Percentiles rank a stretch among this genome's conserved stretches.
These are phyloP conservation scores for Aspergillus vadensis DNA, from an alignment of 2,329 filamentous ascomycete genomes.

Conservation along the genomic window DNA sequence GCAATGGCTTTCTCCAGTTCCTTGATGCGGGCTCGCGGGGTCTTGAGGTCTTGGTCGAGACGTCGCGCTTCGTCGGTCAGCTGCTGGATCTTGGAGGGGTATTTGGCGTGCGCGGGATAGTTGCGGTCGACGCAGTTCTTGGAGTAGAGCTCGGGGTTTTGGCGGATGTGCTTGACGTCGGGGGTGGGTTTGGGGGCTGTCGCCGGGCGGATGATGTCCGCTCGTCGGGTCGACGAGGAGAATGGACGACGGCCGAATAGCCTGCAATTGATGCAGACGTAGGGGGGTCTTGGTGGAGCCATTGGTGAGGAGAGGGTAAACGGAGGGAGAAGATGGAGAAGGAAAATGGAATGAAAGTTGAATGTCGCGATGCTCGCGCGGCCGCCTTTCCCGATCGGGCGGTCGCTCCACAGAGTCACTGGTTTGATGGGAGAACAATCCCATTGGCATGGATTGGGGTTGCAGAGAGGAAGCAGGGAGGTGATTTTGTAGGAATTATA, in stretches of 20 bases:
- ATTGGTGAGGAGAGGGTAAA: conserved; percentile 17
- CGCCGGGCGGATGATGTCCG: conserved; percentile 56
- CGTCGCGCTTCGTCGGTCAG: conserved; percentile 40
- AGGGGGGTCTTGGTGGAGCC: conserved; percentile 30
- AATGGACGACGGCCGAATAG: conserved; percentile 19
- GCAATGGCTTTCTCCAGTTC: conserved; percentile 47
- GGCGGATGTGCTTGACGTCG: conserved; percentile 87
- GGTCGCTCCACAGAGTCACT: neutral
- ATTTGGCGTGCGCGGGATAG: conserved; percentile 61
- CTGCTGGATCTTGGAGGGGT: conserved; percentile 56
- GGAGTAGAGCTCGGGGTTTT: conserved; percentile 77
- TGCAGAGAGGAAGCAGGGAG: too few relatives aligned
- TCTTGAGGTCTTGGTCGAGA: conserved; percentile 44
- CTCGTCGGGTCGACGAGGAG: conserved; percentile 22
- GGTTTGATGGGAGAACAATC: too few relatives aligned
- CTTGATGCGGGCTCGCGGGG: conserved; percentile 47
- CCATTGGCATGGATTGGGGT: too few relatives aligned
- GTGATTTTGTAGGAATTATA: too few relatives aligned
- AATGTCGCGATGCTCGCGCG: neutral
- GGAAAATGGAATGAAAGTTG: neutral
- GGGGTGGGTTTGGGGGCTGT: conserved; percentile 77
- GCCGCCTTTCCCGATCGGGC: conserved; percentile 18
- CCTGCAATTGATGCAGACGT: conserved; percentile 40
- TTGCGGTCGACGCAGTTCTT: conserved; percentile 84
- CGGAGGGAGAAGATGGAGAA: conserved; percentile 9